Percentiles rank a stretch among this genome's conserved stretches.
phyloP scores from a whole-genome alignment of 2,329 filamentous ascomycete species.

The Aspergillus oerlinghausenensis region DNA sequence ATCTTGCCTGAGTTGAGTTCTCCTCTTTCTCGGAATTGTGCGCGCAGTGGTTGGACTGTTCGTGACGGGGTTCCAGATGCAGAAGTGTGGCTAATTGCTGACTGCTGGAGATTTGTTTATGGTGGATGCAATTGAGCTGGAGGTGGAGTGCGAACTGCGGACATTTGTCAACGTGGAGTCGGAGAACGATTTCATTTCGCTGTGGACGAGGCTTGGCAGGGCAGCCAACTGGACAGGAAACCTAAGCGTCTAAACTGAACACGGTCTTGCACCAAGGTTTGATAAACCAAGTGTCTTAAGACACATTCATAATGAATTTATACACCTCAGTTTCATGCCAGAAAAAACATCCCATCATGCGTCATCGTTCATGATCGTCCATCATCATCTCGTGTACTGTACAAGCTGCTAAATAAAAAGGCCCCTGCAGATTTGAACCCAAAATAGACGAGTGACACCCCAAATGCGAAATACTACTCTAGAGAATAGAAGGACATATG shows the following conservation, averaged over 20 bases:
- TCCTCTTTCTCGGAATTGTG: background rate
- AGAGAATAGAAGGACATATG: background rate
- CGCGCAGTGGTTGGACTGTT: background rate
- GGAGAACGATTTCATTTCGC: background rate
- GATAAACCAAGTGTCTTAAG: background rate
- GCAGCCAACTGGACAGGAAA: background rate
- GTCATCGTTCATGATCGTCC: background rate
- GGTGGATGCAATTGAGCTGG: background rate
- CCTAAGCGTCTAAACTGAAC: background rate
- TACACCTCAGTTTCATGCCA: background rate
- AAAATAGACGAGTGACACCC: background rate
- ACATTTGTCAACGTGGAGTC: background rate
- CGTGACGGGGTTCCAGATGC: background rate
- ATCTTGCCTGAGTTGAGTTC: slow-evolving; percentile 45
- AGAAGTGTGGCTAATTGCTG: background rate
- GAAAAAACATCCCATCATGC: background rate
- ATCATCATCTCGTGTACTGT: background rate
- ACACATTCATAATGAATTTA: background rate
- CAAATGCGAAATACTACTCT: background rate
- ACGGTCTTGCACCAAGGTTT: background rate
- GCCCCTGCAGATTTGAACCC: background rate
- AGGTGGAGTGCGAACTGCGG: background rate
- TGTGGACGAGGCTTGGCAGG: background rate
- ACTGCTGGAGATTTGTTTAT: background rate
- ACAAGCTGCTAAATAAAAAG: background rate